Percentiles rank a stretch among this genome's conserved stretches.
These are phyloP conservation scores for Termitomyces sp. DNA, from an alignment of 768 basidiomycete species.

Conservation along the genomic window DNA sequence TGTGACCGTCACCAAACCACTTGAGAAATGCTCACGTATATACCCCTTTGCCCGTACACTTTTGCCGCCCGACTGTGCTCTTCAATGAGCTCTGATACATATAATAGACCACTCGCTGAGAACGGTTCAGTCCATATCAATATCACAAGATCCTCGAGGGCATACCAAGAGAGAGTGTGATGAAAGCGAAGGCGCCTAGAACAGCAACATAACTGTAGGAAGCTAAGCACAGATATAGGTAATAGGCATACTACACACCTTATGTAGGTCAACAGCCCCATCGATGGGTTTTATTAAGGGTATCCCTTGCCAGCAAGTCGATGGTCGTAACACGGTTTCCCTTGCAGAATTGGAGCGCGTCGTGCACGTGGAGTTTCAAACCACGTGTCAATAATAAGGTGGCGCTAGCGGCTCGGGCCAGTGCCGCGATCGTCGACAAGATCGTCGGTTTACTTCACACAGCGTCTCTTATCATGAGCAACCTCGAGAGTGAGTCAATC, in stretches of 20 bases:
- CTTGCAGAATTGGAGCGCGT: slow-evolving; percentile 1
- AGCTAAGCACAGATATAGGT: neutral
- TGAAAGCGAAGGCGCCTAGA: slow-evolving; percentile 77
- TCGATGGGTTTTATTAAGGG: slow-evolving; percentile 20
- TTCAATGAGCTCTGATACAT: slow-evolving; percentile 93
- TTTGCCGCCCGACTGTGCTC: slow-evolving; percentile 88
- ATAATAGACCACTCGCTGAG: slow-evolving; percentile 88
- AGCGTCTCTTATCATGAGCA: slow-evolving; percentile 53
- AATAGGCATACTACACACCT: slow-evolving; percentile 36
- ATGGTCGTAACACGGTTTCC: neutral
- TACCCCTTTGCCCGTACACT: slow-evolving; percentile 74
- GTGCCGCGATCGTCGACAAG: slow-evolving; percentile 7
- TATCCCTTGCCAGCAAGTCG: slow-evolving; percentile 12
- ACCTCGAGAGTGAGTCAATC: slow-evolving; percentile 77
- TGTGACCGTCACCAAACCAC: neutral
- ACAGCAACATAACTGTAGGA: slow-evolving; percentile 66
- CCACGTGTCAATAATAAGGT: neutral
- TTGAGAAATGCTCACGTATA: slow-evolving; percentile 61
- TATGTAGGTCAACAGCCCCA: slow-evolving; percentile 59
- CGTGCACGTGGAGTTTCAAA: slow-evolving; percentile 15
- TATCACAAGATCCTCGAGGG: neutral
- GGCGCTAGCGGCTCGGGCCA: too few species aligned
- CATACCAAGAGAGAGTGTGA: slow-evolving; percentile 88
- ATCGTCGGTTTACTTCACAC: neutral
- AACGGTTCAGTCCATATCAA: neutral